Evolutionary conservation across 1,284 basidiomycete species (phyloP), one percentile per base, ranked within the genome.

Genomic region (Erythrobasidium hasegawianum): DNA sequence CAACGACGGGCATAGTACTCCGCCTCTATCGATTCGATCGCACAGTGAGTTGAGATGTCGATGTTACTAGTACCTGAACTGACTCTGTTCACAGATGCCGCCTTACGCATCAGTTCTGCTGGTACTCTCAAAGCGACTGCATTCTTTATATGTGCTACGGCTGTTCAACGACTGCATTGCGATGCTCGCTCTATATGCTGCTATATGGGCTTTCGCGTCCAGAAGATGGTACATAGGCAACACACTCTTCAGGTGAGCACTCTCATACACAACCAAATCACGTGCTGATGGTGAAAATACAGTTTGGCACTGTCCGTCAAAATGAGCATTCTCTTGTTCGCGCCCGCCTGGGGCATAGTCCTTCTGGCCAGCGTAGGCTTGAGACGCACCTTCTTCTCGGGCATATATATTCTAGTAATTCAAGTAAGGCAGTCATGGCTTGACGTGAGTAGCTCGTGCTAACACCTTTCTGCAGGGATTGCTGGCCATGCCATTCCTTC

Each of bases 101-200:
- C 94, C 93, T 75, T 90, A 86, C 83, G 78, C 87, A 2, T 73
- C 97, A 13, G 74, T 94, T 10, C 78, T 90, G 80, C 64, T 98
- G 11, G 85, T 87, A 0, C 79, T 97, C 80, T 88, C 47, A 70
- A 87, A 22, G 78, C 83, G 96, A 56, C 81, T 96, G 14, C 93
- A 97, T 75, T 97, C 95, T 5, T 90, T 98, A 70, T 98, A 87
- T 76, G 84, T 89, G 22, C 81, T 99, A 53, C 84, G 96, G 8
- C 80, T 98, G 33, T 99, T 99, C 82, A 97, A 97, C 75, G 96
- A 98, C 75, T 91, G 90, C 68, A 86, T 94, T 84, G 85, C 88
- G 0, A 85, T 90, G 52, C 76, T 89, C 16, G 69, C 80, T 7
- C 69, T 83, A 0, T 72, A 71, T 75, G 81, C 64, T 72, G 84